phyloP scores from a whole-genome alignment of 2,329 filamentous ascomycete species.

The Dactylellina parvicollis region DNA sequence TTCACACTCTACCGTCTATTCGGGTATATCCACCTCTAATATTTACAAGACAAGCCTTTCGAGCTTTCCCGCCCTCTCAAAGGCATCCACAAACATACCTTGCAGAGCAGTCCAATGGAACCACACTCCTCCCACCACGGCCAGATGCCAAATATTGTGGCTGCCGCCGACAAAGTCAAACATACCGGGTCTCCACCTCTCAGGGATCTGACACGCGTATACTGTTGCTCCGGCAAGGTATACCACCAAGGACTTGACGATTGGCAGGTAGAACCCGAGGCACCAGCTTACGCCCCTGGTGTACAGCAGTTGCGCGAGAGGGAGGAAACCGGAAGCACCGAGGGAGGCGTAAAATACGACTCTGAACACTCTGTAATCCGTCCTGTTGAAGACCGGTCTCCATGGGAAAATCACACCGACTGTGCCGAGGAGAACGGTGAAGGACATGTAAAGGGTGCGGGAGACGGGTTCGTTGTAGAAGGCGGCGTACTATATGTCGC shows the following conservation, averaged over 20 bases:
- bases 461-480: slow-evolving; percentile 96
- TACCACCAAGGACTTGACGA: slow-evolving; percentile 84
- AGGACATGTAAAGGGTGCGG: slow-evolving; percentile 83
- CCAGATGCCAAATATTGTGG: slow-evolving; percentile 97
- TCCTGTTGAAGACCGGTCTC: slow-evolving; percentile 92
- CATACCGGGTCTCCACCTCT: slow-evolving; percentile 88
- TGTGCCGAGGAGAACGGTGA: slow-evolving; percentile 82
- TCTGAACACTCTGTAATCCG: slow-evolving; percentile 89
- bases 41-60: slow-evolving; percentile 60
- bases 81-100: slow-evolving; percentile 84
- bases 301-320: slow-evolving; percentile 81
- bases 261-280: slow-evolving; percentile 86
- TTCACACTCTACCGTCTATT: slow-evolving; percentile 12
- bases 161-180: slow-evolving; percentile 96
- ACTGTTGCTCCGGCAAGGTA: slow-evolving; percentile 86
- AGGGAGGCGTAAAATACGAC: slow-evolving; percentile 92
- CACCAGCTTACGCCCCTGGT: slow-evolving; percentile 83
- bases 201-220: slow-evolving; percentile 91
- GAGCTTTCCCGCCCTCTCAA: slow-evolving; percentile 68
- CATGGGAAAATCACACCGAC: slow-evolving; percentile 92
- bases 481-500: slow-evolving; percentile 75
- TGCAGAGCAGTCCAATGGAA: slow-evolving; percentile 98
- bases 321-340: slow-evolving; percentile 86
- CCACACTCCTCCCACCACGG: slow-evolving; percentile 92
- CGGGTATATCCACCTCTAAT: neutral